Base-by-base conservation (phyloP, 208 protist species). In the Wallacemonas sp. region DNA sequence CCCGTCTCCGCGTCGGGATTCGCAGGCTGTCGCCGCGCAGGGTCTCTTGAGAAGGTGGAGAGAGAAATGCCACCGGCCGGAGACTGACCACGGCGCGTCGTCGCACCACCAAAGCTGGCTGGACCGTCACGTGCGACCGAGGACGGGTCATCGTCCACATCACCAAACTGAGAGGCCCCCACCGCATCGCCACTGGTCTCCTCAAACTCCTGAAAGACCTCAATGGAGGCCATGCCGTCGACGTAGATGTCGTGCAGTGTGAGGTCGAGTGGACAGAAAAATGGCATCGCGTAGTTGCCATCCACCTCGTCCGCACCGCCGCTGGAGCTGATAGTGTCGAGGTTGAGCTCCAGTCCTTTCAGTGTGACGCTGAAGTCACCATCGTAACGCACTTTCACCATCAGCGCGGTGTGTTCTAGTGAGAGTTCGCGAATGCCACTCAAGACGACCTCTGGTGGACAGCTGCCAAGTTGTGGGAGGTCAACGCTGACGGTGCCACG, bases 241-340 rank as follows among this genome's bases (percentile, higher is more conserved):
- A 96, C 43, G 55, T 71, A 65, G 36, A 96, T 74, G 72, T 93
- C 80, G 44, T 77, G 70, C 36, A 96, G 66, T n/a, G 85, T 94
- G 78, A 93, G 85, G 56, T 93, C 87, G 34, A 96, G 78, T 1
- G 90, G 90, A 58, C 87, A 93, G 68, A 88, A 96, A 52, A 96
- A 93, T 1, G 90, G 90, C 56, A 92, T 65, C 9, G 85, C 85
- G 39, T 87, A 78, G 65, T 85, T 88, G 14, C 44, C 58, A 30
- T 91, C 87, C 4, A 77, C 75, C 65, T 90, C 86, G 48, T 87
- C 87, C 11, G 61, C 71, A 54, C 62, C 78, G 26, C 65, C 56
- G 39, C 58, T 71, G 44, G 72, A 72, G 38, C 74, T 77, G 24
- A 93, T 74, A 14, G 85, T 96, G 72, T 96, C 90, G 0, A 96